These are phyloP conservation scores for Lichtheimia ramosa DNA, from an alignment of 371 early-diverging fungal species.

Conservation along the genomic window DNA sequence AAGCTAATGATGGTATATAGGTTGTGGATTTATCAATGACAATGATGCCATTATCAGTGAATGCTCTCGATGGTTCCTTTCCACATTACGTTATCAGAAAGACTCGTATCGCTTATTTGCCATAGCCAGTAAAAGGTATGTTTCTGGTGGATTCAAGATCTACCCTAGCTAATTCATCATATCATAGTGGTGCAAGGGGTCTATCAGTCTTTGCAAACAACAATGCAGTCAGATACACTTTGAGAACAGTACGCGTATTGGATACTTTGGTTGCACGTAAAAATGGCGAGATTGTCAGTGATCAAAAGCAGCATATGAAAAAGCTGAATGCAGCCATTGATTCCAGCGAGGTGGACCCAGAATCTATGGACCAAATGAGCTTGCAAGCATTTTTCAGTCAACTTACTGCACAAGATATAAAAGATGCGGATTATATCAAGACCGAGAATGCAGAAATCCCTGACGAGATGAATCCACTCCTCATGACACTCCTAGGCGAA, in stretches of 20 bases:
- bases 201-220: slow-evolving; percentile 16
- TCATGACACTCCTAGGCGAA: slow-evolving; percentile 64
- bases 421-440: neutral
- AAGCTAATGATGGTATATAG: slow-evolving; percentile 20
- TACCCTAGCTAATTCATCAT: neutral
- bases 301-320: neutral
- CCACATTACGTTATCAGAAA: slow-evolving; percentile 31
- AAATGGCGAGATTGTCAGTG: neutral
- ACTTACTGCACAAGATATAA: slow-evolving; percentile 1
- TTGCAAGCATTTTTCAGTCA: neutral
- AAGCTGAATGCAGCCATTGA: neutral
- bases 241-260: slow-evolving; percentile 49
- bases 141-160: neutral
- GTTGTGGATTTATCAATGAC: slow-evolving; percentile 45
- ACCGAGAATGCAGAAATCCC: slow-evolving; percentile 1
- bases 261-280: slow-evolving; percentile 23
- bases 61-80: slow-evolving; percentile 50
- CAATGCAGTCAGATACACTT: slow-evolving; percentile 41
- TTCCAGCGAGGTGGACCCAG: neutral
- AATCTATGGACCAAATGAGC: neutral
- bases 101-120: slow-evolving; percentile 62
- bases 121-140: slow-evolving; percentile 44
- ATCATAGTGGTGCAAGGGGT: slow-evolving; percentile 21
- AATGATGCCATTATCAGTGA: slow-evolving; percentile 42
- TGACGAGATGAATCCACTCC: slow-evolving; percentile 30